These are phyloP conservation scores for Williopsis jadinii DNA, from an alignment of 1,139 yeast genomes.

Conservation along the genomic window DNA sequence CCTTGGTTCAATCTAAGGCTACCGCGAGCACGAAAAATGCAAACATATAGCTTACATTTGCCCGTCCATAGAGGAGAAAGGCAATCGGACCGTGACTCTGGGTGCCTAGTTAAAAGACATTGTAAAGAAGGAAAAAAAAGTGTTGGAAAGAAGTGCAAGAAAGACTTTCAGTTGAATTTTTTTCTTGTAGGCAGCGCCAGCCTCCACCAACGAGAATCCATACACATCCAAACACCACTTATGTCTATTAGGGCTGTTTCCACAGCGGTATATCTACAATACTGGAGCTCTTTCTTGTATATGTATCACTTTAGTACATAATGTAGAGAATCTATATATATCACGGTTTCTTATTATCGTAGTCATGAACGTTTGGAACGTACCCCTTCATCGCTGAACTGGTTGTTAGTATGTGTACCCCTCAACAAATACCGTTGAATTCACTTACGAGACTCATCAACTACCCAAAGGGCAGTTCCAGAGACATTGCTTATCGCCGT, in stretches of 20 bases:
- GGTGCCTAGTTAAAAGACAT: slow-evolving; percentile 84
- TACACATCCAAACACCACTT: slow-evolving; percentile 2
- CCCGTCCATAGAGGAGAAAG: slow-evolving; percentile 27
- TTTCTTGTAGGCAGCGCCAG: neutral
- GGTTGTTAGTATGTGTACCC: too few species aligned
- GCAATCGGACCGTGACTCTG: slow-evolving; percentile 71
- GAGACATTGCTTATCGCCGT: slow-evolving; percentile 47
- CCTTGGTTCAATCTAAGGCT: slow-evolving; percentile 55
- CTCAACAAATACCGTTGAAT: too few species aligned
- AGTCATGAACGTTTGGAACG: slow-evolving; percentile 55
- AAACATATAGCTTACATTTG: slow-evolving; percentile 20
- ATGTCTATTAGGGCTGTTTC: neutral
- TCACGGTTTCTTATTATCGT: slow-evolving; percentile 28
- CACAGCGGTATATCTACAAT: neutral
- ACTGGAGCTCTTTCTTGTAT: neutral
- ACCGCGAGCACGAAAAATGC: slow-evolving; percentile 81
- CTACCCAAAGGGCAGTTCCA: slow-evolving; percentile 52
- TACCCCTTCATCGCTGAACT: slow-evolving; percentile 34
- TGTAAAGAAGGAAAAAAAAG: slow-evolving; percentile 38
- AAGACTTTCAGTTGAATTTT: slow-evolving; percentile 2
- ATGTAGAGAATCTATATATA: neutral
- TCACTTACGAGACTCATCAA: slow-evolving; percentile 34
- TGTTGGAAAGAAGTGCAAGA: slow-evolving; percentile 6
- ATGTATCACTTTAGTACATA: neutral
- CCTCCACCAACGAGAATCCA: too few species aligned